A percentile compares a stretch with the other conserved stretches of the same genome.
Evolutionary conservation across 176 grass and related monocot genomes (phyloP).

Genomic region (Puya raimondii): DNA sequence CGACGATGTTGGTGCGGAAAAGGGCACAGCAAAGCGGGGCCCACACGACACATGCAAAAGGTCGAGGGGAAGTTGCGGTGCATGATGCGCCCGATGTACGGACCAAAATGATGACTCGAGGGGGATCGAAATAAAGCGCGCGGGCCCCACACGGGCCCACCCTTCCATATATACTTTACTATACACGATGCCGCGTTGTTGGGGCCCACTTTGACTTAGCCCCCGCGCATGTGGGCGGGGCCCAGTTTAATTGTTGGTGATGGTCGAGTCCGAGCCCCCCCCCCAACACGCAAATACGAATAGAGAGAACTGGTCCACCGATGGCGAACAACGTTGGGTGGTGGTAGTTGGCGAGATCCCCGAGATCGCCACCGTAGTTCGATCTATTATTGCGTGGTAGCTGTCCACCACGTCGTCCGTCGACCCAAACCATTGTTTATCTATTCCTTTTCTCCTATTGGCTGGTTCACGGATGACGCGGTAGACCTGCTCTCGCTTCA

Average conservation of each 20-base stretch:
- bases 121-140: not conserved
- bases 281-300: not conserved
- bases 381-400: not conserved
- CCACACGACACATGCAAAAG: slow-evolving; percentile 1
- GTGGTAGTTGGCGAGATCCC: not conserved
- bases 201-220: not conserved
- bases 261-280: not conserved
- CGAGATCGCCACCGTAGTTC: not conserved
- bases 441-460: too few species aligned
- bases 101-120: not conserved
- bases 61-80: not conserved
- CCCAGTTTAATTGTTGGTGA: not conserved
- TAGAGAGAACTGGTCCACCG: not conserved
- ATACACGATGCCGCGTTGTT: too few species aligned
- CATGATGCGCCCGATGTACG: not conserved
- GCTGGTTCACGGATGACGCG: too few species aligned
- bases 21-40: not conserved
- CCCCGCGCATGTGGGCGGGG: not conserved
- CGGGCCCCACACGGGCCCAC: too few species aligned
- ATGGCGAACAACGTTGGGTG: not conserved
- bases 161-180: too few species aligned
- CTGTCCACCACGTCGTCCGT: too few species aligned
- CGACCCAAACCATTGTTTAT: too few species aligned
- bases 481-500: too few species aligned
- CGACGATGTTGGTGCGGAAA: not conserved